A percentile compares a stretch with the other conserved stretches of the same genome.
Evolutionary conservation across 305 asterid species (phyloP).

Genomic region (Fraxinus platypoda): DNA sequence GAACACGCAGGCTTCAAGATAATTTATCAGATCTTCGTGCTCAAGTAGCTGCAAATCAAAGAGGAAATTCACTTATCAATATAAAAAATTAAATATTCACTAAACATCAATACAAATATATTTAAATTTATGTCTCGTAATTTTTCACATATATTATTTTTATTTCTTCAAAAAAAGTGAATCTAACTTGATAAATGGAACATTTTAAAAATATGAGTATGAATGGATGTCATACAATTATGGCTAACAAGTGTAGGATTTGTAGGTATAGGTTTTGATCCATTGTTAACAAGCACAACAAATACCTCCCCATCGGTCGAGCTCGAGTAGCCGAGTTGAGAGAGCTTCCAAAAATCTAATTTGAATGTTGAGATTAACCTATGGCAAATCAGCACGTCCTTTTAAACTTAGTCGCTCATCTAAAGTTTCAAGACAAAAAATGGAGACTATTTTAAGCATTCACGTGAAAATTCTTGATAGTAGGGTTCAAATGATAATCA

Average conservation of each 20-base stretch:
- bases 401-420: not conserved
- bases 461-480: not conserved
- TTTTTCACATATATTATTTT: not conserved
- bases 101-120: not conserved
- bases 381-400: not conserved
- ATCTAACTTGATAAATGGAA: not conserved
- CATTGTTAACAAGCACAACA: not conserved
- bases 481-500: not conserved
- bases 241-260: not conserved
- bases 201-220: not conserved
- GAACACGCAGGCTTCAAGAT: constrained; percentile 92
- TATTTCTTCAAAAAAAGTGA: not conserved
- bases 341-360: not conserved
- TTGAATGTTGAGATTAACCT: not conserved
- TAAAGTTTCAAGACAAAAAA: not conserved
- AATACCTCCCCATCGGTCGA: not conserved
- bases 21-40: constrained; percentile 93
- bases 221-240: not conserved
- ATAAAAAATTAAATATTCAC: too few species aligned
- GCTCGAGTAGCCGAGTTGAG: not conserved
- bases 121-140: not conserved
- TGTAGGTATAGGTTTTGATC: not conserved
- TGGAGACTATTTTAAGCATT: not conserved
- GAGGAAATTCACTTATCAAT: constrained; percentile 83
- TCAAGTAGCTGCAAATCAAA: constrained; percentile 93